Conservation (phyloP, 345 rosid species). For the Syzygium jambos region DNA sequence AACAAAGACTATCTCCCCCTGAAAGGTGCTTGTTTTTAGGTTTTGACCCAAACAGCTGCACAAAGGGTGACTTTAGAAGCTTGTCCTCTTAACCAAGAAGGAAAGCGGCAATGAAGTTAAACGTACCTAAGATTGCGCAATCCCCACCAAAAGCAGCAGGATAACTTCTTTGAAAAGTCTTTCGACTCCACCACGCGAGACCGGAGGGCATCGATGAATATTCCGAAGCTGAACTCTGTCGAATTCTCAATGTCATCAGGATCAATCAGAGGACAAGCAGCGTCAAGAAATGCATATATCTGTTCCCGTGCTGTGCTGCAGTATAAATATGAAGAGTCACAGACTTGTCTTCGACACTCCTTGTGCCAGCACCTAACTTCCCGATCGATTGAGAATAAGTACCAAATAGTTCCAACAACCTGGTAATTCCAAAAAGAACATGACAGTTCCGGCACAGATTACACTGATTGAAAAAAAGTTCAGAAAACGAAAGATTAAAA, state of each 20-base stretch:
- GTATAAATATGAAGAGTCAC: slow-evolving; percentile 3
- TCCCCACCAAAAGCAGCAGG: slow-evolving; percentile 97
- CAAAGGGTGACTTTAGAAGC: neutral
- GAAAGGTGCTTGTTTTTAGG: slow-evolving; percentile 41
- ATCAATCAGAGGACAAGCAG: slow-evolving; percentile 24
- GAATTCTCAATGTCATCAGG: slow-evolving; percentile 23
- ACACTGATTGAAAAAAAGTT: neutral
- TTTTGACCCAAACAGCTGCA: slow-evolving; percentile 50
- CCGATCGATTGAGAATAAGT: slow-evolving; percentile 61
- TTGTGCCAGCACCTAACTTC: slow-evolving; percentile 48
- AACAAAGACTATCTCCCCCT: slow-evolving; percentile 36
- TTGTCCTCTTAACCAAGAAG: neutral
- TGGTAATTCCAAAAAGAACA: slow-evolving; percentile 4
- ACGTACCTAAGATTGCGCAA: slow-evolving; percentile 76
- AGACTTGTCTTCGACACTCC: neutral
- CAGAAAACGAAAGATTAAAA: neutral
- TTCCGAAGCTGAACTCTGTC: slow-evolving; percentile 56
- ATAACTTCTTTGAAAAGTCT: slow-evolving; percentile 49
- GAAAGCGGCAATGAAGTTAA: neutral
- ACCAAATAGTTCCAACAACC: slow-evolving; percentile 74
- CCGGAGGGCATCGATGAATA: slow-evolving; percentile 52
- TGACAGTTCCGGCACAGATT: neutral
- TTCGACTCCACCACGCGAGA: slow-evolving; percentile 31
- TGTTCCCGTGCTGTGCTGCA: slow-evolving; percentile 4
- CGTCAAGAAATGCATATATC: neutral